Evolutionary conservation across 352 stramenopile species (phyloP).

Genomic region (Phytophthora citrophthora): DNA sequence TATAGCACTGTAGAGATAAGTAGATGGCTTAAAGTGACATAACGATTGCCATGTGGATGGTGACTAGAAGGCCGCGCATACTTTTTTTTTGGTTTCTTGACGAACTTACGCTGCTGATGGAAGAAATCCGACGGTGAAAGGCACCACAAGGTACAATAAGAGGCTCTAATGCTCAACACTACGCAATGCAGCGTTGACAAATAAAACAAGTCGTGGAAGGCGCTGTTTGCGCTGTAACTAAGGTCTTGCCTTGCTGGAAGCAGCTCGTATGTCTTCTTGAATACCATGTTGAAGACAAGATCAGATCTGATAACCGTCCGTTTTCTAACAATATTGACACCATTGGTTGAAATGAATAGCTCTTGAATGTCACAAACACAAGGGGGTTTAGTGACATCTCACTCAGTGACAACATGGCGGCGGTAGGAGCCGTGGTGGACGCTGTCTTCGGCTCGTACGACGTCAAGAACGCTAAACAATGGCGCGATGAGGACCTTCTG

Average conservation of each 20-base stretch:
- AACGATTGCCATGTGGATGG: too few relatives aligned
- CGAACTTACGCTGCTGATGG: too few relatives aligned
- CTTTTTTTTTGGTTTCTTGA: too few relatives aligned
- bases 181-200: neutral
- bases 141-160: too few relatives aligned
- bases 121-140: too few relatives aligned
- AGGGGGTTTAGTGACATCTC: slow-evolving; percentile 14
- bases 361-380: slow-evolving; percentile 8
- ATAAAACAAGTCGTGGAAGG: neutral
- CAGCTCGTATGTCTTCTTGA: neutral
- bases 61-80: too few relatives aligned
- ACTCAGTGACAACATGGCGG: slow-evolving; percentile 44
- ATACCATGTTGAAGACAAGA: slow-evolving; percentile 37
- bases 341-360: slow-evolving; percentile 13
- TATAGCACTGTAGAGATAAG: too few relatives aligned
- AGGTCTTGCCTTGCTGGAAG: too few relatives aligned
- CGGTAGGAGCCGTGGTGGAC: slow-evolving; percentile 70
- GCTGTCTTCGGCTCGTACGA: slow-evolving; percentile 85
- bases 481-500: slow-evolving; percentile 77
- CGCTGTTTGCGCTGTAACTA: neutral
- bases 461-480: slow-evolving; percentile 85
- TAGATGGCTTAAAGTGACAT: neutral
- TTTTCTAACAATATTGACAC: slow-evolving; percentile 7
- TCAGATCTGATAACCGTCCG: slow-evolving; percentile 36
- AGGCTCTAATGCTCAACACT: too few relatives aligned